Evolutionary conservation across 768 basidiomycete species (phyloP), one percentile per base, ranked within the genome.

Genomic region (Tylopilus sp.): DNA sequence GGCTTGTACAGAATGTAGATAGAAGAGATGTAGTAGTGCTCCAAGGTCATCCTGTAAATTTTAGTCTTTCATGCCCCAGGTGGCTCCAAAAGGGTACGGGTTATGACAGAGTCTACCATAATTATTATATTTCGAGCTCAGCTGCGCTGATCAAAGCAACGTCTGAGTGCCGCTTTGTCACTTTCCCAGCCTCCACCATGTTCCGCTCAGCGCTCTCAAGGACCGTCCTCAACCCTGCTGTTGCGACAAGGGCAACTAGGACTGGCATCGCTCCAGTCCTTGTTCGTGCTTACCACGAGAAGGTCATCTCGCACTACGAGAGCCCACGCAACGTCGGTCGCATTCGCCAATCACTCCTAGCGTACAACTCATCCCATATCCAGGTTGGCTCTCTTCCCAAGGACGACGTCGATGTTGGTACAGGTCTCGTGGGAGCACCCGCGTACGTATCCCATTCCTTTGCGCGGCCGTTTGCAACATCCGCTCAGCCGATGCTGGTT

Each of bases 281-380:
- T 48, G 74, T 78, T 60, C 83, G 94, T 62, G 78, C 75, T 5
- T 98, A 98, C 67, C 95, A 98, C 67, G 92, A 95, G 70, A 97
- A 98, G 65, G 95, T 98, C 44, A 92, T 95, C 57, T 88, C 91
- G 22, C 97, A 98, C 74, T 98, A 98, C 71, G 95, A 98, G 78
- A 84, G 81, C 72, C 97, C 97, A 58, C 84, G 89, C 78, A 99
- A 99, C 75, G 95, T 98, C 63, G 47, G 88, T 81, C 28, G 40
- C 55, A 58, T 65, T 57, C 56, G 51, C 49, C 62, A 58, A 67
- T 69, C 71, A 58, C 71, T 63, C 61, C 51, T 51, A 35, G 21
- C 43, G 57, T 76, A 60, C 79, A 80, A 80, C 83, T 85, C 83
- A 86, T 59, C 11, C 52, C 7, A 38, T 28, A 42, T 55, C 35